Evolutionary conservation across 139 green algal species (phyloP), one percentile per base, ranked within the genome.

Genomic region (Chlamydomonas schloesseri): DNA sequence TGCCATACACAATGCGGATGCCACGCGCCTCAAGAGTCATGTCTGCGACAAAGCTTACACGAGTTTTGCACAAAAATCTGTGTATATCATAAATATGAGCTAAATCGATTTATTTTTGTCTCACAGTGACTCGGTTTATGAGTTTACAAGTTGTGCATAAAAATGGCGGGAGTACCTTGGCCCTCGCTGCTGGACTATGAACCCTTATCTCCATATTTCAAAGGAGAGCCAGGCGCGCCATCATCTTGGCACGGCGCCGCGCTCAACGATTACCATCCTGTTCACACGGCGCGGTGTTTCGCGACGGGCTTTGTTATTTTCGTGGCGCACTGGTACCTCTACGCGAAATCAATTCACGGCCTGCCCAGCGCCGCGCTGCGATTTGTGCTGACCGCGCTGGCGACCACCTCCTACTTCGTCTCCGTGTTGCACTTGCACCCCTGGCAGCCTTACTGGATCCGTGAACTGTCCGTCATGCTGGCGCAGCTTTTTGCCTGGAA

Each of bases 391-490:
- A 31, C n/a, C 9, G n/a, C 53, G 1, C 18, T 33, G 2, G 2
- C n/a, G 18, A 17, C 18, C 2, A 33, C 34, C 20, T 34, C 53
- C 5, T 81, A 81, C 53, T 17, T 55, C 15, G 0, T 71, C 0
- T 14, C 3, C 5, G 74, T 82, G 9, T 10, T 71, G 2, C n/a
- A 18, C 34, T 14, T 82, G 10, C 74, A 82, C 13, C 74, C 74
- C 24, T 82, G 60, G 60, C 57, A 71, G 34, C 74, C 74, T 0
- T 82, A 82, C 34, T 82, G 74, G 74, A 82, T 82, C 15, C 74
- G 74, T 0, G 74, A 82, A 57, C 74, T 82, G 55, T 82, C 74
- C 3, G 74, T 82, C 15, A 82, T 82, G 74, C 74, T 82, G 57
- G 74, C 55, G 57, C 74, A 82, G 74, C 57, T 82, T 0, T 82